A percentile compares a stretch with the other conserved stretches of the same genome.
Conservation (phyloP, 1,139 yeast genomes). For the Diutina sp. region DNA sequence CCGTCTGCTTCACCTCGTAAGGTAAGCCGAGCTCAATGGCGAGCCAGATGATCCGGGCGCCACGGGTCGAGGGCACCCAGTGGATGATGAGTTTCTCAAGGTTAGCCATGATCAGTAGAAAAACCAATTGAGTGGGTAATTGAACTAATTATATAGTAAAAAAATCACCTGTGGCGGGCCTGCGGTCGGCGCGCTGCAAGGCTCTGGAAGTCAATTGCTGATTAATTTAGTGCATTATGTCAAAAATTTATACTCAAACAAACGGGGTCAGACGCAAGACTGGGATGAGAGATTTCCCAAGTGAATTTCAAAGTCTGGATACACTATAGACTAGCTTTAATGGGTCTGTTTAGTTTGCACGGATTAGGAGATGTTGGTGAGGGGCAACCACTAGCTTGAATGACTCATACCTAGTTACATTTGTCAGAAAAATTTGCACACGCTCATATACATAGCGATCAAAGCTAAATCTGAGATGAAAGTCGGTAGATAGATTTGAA, state of each 20-base stretch:
- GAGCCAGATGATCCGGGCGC: conserved; percentile 7
- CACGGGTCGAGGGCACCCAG: neutral
- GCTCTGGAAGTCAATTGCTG: too few relatives aligned
- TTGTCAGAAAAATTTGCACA: neutral
- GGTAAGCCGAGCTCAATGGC: conserved; percentile 7
- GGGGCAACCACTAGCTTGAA: neutral
- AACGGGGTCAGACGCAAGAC: too few relatives aligned
- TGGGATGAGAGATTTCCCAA: too few relatives aligned
- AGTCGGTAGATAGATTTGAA: neutral
- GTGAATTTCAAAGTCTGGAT: too few relatives aligned
- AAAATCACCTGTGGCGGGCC: too few relatives aligned
- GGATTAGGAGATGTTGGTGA: neutral
- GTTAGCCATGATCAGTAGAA: neutral
- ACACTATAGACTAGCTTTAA: too few relatives aligned
- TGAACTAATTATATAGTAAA: too few relatives aligned
- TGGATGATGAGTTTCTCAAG: neutral
- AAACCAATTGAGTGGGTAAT: too few relatives aligned
- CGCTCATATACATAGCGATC: neutral
- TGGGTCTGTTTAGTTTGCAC: too few relatives aligned
- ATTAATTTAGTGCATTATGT: too few relatives aligned
- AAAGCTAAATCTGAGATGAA: neutral
- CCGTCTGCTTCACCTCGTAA: conserved; percentile 5
- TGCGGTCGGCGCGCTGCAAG: too few relatives aligned
- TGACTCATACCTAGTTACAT: neutral
- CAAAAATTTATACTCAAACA: too few relatives aligned